Base-by-base conservation (phyloP, 139 green algal genomes). In the Micractinium conductrix region DNA sequence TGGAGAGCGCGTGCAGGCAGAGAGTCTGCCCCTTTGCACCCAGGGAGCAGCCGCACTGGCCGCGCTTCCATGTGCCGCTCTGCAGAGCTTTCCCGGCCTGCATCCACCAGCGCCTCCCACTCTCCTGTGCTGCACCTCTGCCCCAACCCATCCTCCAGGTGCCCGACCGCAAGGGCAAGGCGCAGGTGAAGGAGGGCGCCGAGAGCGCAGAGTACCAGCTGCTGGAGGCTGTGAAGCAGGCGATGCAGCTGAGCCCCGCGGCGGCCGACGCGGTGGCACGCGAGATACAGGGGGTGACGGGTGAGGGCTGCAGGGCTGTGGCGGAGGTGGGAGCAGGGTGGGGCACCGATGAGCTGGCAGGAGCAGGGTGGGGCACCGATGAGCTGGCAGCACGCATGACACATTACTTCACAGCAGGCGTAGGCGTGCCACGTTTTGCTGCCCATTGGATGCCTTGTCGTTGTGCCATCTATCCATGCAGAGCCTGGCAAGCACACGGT, bases 81-180 rank as follows among this genome's bases (percentile, higher is more conserved):
- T n/a, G n/a, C n/a, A n/a, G n/a, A n/a, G n/a, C n/a, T n/a, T n/a
- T n/a, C n/a, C n/a, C n/a, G n/a, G n/a, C n/a, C n/a, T n/a, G n/a
- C n/a, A n/a, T n/a, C n/a, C n/a, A n/a, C n/a, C n/a, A n/a, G n/a
- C n/a, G n/a, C n/a, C n/a, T n/a, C n/a, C n/a, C n/a, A n/a, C n/a
- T n/a, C n/a, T n/a, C n/a, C 2, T 38, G 62, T 69, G 26, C 26
- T 71, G 63, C 63, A 24, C 30, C n/a, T 35, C 30, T 71, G 30
- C 63, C 63, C 63, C 14, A 42, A 8, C 43, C 44, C 35, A 17
- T 2, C 48, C 38, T 33, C 9, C 50, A 82, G 76, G 76, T 87
- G 58, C 73, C 80, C 0, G 86, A 89, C 78, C 71, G 80, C 26
- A 89, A 88, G 78, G 58, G 75, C 60, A 89, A 89, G 72, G 78